Conservation (phyloP, 1,139 yeast species). For the Meyerozyma sp. region DNA sequence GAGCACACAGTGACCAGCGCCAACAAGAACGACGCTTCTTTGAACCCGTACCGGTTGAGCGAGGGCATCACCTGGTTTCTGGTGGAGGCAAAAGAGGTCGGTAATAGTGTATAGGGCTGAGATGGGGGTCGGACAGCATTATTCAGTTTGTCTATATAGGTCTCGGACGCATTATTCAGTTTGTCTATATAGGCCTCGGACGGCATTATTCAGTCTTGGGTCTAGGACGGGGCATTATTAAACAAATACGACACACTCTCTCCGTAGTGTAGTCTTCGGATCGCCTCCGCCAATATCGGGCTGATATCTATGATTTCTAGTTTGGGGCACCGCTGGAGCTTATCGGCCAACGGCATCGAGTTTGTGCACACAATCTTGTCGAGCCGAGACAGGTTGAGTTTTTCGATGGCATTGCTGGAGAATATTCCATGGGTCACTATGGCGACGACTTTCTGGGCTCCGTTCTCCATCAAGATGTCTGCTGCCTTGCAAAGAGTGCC, state of each 20-base stretch:
- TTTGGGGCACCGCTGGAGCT: slow-evolving; percentile 43
- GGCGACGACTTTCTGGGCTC: slow-evolving; percentile 72
- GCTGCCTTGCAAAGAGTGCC: slow-evolving; percentile 79
- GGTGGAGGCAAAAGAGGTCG: slow-evolving; percentile 40
- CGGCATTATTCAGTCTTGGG: no score
- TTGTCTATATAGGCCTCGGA: slow-evolving; percentile 9
- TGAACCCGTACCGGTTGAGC: slow-evolving; percentile 47
- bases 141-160: no score
- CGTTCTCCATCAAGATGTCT: slow-evolving; percentile 52
- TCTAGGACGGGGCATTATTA: slow-evolving; percentile 40
- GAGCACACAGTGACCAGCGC: slow-evolving; percentile 39
- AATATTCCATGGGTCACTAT: slow-evolving; percentile 79
- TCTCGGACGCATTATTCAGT: no score
- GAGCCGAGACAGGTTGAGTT: slow-evolving; percentile 51
- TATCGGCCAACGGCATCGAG: slow-evolving; percentile 64
- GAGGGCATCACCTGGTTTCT: slow-evolving; percentile 46
- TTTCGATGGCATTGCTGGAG: slow-evolving; percentile 65
- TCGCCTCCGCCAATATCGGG: slow-evolving; percentile 72
- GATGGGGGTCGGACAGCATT: no score
- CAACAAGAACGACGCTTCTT: slow-evolving; percentile 20
- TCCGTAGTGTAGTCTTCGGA: slow-evolving; percentile 78
- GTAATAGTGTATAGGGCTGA: neutral
- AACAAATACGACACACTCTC: slow-evolving; percentile 76
- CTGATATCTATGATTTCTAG: slow-evolving; percentile 67
- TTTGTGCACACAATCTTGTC: slow-evolving; percentile 68